Conservation (phyloP, 129 eudicot genomes). For the Flaveria trinervia region DNA sequence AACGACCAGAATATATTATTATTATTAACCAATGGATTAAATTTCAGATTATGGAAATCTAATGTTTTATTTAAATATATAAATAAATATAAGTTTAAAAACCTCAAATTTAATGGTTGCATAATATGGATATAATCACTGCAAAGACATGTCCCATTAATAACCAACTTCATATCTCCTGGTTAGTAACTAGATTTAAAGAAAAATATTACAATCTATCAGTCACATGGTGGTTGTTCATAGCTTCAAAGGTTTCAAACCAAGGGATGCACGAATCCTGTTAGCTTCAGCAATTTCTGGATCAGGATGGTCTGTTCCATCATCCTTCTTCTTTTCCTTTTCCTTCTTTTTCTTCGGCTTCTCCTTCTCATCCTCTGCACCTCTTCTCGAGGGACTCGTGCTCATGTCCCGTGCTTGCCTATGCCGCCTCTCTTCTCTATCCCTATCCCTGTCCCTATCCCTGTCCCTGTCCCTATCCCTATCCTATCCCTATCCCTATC, state of each 20-base stretch:
- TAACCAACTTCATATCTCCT: neutral
- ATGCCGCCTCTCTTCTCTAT: slow-evolving; percentile 69
- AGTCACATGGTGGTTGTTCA: slow-evolving; percentile 22
- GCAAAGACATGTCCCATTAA: neutral
- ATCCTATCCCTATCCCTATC: slow-evolving; percentile 54
- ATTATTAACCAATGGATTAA: no score
- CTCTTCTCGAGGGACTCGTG: slow-evolving; percentile 65
- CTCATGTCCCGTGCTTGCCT: slow-evolving; percentile 60
- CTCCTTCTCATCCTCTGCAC: slow-evolving; percentile 40
- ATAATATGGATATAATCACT: neutral
- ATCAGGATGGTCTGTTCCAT: slow-evolving; percentile 94
- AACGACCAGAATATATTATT: no score
- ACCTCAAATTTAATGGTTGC: neutral
- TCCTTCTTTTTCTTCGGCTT: slow-evolving; percentile 72
- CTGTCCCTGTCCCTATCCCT: slow-evolving; percentile 76
- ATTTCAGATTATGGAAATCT: no score
- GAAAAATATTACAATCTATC: neutral
- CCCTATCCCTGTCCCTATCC: slow-evolving; percentile 45
- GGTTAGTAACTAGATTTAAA: neutral
- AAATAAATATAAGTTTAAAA: neutral
- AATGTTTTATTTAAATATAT: neutral
- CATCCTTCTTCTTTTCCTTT: slow-evolving; percentile 73
- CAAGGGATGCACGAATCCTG: slow-evolving; percentile 74
- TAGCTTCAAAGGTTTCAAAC: slow-evolving; percentile 62
- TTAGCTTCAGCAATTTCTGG: slow-evolving; percentile 95